phyloP scores from a whole-genome alignment of 2,329 filamentous ascomycete genomes.

The Cladophialophora chaetospira region DNA sequence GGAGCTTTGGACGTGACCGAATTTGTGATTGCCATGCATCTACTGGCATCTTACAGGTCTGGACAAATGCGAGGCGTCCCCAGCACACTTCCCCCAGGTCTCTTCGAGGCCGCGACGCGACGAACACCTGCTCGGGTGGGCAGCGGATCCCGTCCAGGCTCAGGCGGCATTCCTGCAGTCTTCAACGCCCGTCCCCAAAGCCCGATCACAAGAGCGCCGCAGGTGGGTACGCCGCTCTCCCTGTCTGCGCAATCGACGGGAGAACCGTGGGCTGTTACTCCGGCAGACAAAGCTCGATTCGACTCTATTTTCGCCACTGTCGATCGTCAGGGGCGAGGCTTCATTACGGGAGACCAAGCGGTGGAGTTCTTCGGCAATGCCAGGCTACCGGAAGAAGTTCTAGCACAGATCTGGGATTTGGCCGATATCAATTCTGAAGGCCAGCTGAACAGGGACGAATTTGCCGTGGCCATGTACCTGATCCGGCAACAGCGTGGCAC shows the following conservation, averaged over 20 bases:
- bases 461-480: slow-evolving; percentile 95
- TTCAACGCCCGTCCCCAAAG: slow-evolving; percentile 60
- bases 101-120: slow-evolving; percentile 88
- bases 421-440: slow-evolving; percentile 92
- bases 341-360: slow-evolving; percentile 90
- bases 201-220: slow-evolving; percentile 53
- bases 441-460: slow-evolving; percentile 82
- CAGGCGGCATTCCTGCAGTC: slow-evolving; percentile 70
- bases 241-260: slow-evolving; percentile 54
- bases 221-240: slow-evolving; percentile 54
- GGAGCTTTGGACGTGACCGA: slow-evolving; percentile 84
- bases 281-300: slow-evolving; percentile 83
- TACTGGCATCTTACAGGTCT: slow-evolving; percentile 87
- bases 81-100: slow-evolving; percentile 73
- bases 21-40: slow-evolving; percentile 97
- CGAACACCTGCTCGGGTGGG: slow-evolving; percentile 56
- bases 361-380: slow-evolving; percentile 94
- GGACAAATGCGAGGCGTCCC: slow-evolving; percentile 79
- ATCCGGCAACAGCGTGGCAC: slow-evolving; percentile 85
- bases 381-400: slow-evolving; percentile 78
- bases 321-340: slow-evolving; percentile 77
- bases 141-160: slow-evolving; percentile 54
- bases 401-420: slow-evolving; percentile 96
- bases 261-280: slow-evolving; percentile 78
- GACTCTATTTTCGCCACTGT: slow-evolving; percentile 82